These are phyloP conservation scores for Brassica incana DNA, from an alignment of 345 rosid genomes.

Conservation along the genomic window DNA sequence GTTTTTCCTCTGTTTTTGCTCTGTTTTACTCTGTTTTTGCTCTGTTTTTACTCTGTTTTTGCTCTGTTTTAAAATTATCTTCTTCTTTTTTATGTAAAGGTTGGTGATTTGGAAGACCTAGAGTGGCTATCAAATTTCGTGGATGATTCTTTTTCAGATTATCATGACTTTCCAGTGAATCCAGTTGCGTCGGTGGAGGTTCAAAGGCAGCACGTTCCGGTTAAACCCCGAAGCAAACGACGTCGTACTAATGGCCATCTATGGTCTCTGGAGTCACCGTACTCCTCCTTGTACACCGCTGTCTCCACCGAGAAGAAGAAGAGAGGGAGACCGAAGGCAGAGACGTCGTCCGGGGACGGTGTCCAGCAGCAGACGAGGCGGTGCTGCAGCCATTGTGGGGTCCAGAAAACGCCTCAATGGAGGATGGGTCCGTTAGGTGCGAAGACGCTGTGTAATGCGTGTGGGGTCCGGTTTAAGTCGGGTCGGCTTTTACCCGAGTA, in stretches of 20 bases:
- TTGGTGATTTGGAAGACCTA: conserved; percentile 64
- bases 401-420: conserved; percentile 93
- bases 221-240: conserved; percentile 82
- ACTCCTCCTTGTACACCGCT: conserved; percentile 41
- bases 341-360: conserved; percentile 7
- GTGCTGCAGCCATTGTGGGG: conserved; percentile 93
- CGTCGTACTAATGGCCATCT: conserved; percentile 49
- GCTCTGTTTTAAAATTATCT: background rate
- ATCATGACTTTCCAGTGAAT: conserved; percentile 24
- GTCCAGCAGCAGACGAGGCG: conserved; percentile 40
- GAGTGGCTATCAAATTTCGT: conserved; percentile 88
- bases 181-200: conserved; percentile 20
- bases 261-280: conserved; percentile 50
- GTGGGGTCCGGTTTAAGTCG: conserved; percentile 89
- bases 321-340: conserved; percentile 30
- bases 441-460: conserved; percentile 89
- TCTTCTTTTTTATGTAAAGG: conserved; percentile 41
- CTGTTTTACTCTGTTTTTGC: background rate
- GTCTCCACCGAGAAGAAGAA: conserved; percentile 33
- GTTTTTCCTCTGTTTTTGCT: too few relatives aligned
- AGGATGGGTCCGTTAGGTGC: conserved; percentile 87
- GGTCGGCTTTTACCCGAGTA: conserved; percentile 90
- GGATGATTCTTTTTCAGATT: conserved; percentile 58
- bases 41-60: background rate
- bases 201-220: conserved; percentile 47